phyloP scores from a whole-genome alignment of 2,329 filamentous ascomycete genomes.

The Colletotrichum paranaense region DNA sequence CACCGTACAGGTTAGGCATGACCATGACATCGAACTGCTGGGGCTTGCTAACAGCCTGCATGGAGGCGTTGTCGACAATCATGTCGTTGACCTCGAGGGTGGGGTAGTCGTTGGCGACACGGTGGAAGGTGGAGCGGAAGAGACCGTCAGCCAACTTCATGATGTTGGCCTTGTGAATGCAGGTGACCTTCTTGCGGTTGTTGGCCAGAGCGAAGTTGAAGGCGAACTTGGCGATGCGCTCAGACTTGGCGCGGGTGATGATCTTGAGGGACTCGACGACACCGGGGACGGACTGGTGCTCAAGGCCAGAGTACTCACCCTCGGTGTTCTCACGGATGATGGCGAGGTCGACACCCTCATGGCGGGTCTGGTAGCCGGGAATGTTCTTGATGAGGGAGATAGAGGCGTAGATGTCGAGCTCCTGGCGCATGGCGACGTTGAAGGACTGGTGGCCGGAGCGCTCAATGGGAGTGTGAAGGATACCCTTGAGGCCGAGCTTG shows the following conservation, averaged over 20 bases:
- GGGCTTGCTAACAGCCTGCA: constrained; percentile 96
- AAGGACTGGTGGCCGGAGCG: constrained; percentile 98
- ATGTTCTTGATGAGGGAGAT: constrained; percentile 99
- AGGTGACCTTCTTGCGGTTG: constrained; percentile 99
- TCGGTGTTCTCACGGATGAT: constrained; percentile 99
- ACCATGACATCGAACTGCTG: constrained; percentile 99
- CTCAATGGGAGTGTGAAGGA: constrained; percentile 96
- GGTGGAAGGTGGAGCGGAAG: constrained; percentile 97
- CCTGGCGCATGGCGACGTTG: constrained; percentile 99
- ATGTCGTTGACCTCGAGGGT: constrained; percentile 97
- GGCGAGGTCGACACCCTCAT: constrained; percentile 97
- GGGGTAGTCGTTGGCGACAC: constrained; percentile 93
- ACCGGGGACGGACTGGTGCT: constrained; percentile 96
- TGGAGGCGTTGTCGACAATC: constrained; percentile 99
- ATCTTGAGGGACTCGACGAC: constrained; percentile 99
- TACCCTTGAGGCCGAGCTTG: constrained; percentile 99
- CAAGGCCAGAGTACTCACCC: constrained; percentile 98
- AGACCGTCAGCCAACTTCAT: constrained; percentile 99
- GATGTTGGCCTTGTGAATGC: constrained; percentile 99
- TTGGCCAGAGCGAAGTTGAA: constrained; percentile 98
- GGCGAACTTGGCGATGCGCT: constrained; percentile 99
- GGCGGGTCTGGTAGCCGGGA: constrained; percentile 95
- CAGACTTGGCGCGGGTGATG: constrained; percentile 98
- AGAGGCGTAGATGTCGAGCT: constrained; percentile 99
- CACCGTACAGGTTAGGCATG: constrained; percentile 99